A percentile compares a stretch with the other conserved stretches of the same genome.
These are phyloP conservation scores for Conidiobolus incongruus DNA, from an alignment of 371 early-diverging fungal genomes.

Conservation along the genomic window DNA sequence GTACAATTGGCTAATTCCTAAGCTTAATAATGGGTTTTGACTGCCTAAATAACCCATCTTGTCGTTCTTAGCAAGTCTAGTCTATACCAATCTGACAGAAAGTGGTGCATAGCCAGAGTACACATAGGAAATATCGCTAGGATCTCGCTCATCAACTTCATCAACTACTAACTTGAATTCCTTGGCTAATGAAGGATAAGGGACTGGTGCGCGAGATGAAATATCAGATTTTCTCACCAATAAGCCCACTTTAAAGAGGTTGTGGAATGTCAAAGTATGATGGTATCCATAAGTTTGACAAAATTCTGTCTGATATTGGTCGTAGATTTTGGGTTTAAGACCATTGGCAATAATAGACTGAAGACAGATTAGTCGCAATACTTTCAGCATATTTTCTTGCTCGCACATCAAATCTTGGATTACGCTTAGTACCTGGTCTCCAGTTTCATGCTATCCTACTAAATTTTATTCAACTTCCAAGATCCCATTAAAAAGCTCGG, in stretches of 20 bases:
- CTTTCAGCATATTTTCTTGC: slow-evolving; percentile 40
- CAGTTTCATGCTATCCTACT: slow-evolving; percentile 34
- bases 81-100: slow-evolving; percentile 69
- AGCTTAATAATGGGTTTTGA: too few species aligned
- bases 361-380: slow-evolving; percentile 61
- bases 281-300: slow-evolving; percentile 79
- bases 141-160: slow-evolving; percentile 63
- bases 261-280: slow-evolving; percentile 60
- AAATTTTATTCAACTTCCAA: slow-evolving; percentile 79
- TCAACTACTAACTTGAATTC: slow-evolving; percentile 59
- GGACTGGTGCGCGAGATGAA: slow-evolving; percentile 14
- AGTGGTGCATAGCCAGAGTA: slow-evolving; percentile 89
- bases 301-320: slow-evolving; percentile 59
- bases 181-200: slow-evolving; percentile 27
- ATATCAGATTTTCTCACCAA: slow-evolving; percentile 20
- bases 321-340: slow-evolving; percentile 51
- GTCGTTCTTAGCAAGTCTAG: slow-evolving; percentile 16
- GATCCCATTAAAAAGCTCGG: slow-evolving; percentile 51
- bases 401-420: slow-evolving; percentile 61
- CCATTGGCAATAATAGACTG: slow-evolving; percentile 62
- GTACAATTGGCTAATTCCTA: too few species aligned
- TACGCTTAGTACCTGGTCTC: too few species aligned
- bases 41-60: neutral
- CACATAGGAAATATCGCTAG: slow-evolving; percentile 76
- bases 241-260: slow-evolving; percentile 40